phyloP scores from a whole-genome alignment of 208 protist genomes.

The Wallacemonas rigidus region DNA sequence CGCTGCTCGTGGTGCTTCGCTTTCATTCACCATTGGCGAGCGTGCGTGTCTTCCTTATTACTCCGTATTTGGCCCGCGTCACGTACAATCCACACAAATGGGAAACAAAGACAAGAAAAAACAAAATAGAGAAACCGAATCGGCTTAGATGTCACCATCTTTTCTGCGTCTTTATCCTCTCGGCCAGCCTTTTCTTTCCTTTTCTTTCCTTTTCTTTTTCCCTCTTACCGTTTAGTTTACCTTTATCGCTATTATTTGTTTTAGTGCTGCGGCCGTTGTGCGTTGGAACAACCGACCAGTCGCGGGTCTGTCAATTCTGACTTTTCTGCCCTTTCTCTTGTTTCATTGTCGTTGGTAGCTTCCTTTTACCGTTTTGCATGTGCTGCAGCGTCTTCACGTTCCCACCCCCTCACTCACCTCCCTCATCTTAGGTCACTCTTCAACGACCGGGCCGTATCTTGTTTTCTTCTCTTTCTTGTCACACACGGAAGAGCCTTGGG shows the following conservation, averaged over 20 bases:
- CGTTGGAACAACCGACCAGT: not conserved
- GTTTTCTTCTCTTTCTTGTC: no score
- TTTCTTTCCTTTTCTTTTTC: conserved; percentile 16
- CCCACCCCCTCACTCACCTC: no score
- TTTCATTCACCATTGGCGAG: not conserved
- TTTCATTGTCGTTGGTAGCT: not conserved
- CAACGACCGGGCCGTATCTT: no score
- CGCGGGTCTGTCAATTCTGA: not conserved
- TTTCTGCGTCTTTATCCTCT: not conserved
- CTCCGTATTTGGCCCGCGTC: no score
- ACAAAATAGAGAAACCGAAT: no score
- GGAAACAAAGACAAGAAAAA: no score
- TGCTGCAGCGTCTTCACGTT: not conserved
- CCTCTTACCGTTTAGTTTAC: not conserved
- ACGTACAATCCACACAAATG: no score
- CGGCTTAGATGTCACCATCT: not conserved
- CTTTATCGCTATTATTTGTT: conserved; percentile 15
- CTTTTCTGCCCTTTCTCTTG: not conserved
- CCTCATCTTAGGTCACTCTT: no score
- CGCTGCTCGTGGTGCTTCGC: not conserved
- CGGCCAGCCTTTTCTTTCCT: conserved; percentile 6
- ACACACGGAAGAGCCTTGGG: no score
- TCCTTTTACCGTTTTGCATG: conserved; percentile 2
- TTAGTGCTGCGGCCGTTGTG: not conserved
- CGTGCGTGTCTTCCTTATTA: conserved; percentile 1